Evolutionary conservation across 148 eudicot genomes (phyloP), one percentile per base, ranked within the genome.

Genomic region (Rheum nobile): DNA sequence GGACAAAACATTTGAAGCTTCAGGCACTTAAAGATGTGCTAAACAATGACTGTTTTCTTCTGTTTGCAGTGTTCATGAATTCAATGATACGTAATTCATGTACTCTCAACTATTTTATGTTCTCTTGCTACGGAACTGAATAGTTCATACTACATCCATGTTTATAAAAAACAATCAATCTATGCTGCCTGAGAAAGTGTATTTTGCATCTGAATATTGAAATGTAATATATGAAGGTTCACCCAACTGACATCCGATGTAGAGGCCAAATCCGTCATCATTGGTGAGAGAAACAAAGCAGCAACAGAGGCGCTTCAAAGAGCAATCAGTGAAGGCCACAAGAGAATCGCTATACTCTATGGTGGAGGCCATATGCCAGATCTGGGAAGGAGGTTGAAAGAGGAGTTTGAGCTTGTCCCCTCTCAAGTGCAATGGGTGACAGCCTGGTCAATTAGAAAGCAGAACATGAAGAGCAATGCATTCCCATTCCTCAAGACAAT

Each of bases 311-410:
- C 92, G 29, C 92, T 91, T 54, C 73, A 75, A 67, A 86, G 79
- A 74, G 97, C 96, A 35, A 86, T 95, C 0, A 80, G 85, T 8
- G 84, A 87, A 42, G 97, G 99, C 38, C 81, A 92, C 82, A 90
- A 88, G 26, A 95, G 88, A 80, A 95, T 95, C 44, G 99, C 97
- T 47, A 82, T 95, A 50, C 84, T 95, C 1, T 95, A 95, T 70
- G 98, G 98, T 50, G 93, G 97, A 4, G 98, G 98, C 24, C 98
- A 95, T 88, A 95, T 95, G 98, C 98, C 98, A 1, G 98, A 95
- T 79, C 74, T 95, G 50, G 97, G 93, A 48, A 84, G 98, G 75
- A 88, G 98, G 47, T 76, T 94, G 29, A 78, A 81, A 68, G 88
- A 84, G 71, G 97, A 95, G 46, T 95, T 95, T 77, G 90, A 90